Base-by-base conservation (phyloP, 768 basidiomycete genomes). In the Chalciporus pseudorubinellus region DNA sequence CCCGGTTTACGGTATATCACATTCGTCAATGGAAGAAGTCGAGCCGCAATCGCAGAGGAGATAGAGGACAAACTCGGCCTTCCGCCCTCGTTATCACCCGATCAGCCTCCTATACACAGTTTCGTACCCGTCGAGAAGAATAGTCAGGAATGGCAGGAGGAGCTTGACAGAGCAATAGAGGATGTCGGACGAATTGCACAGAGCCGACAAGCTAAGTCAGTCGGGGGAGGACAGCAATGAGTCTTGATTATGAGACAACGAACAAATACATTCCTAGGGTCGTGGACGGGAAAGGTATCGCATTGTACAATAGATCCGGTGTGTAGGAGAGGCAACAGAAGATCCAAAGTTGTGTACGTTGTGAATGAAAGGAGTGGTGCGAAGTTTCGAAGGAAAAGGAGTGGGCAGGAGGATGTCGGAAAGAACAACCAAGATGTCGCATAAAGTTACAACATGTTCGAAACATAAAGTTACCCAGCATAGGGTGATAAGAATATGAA, bases 1-100 rank as follows among this genome's bases (percentile, higher is more conserved):
- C 83, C 87, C 0, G 84, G 87, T 3, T 65, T 97, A 56, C 78
- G 89, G 18, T 95, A 92, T 63, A 90, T 97, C 70, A 94, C 92
- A 6, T 97, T 94, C 62, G 94, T 95, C 36, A 92, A 93, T 61
- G 90, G 91, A 29, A 79, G 93, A 52, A 80, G 80, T 53, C 75
- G 92, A 34, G 78, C 77, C 29, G 77, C 67, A 41, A 85, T 97
- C 58, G 84, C 81, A 34, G 76, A 82, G 58, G 91, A 94, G 72
- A 87, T 97, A 78, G 90, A 94, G 67, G 75, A 74, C 50, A 74
- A 74, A 47, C 71, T 95, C 29, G 76, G 72, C 4, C 63, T 83
- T 13, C 63, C 69, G 44, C 81, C 79, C 64, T 80, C 80, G 13
- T 60, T 81, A 44, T 77, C 72, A 20, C 67, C 78, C 9, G 45